Percentiles rank a stretch among this genome's conserved stretches.
Conservation (phyloP, 352 stramenopile genomes). For the Phytophthora agathidicida region DNA sequence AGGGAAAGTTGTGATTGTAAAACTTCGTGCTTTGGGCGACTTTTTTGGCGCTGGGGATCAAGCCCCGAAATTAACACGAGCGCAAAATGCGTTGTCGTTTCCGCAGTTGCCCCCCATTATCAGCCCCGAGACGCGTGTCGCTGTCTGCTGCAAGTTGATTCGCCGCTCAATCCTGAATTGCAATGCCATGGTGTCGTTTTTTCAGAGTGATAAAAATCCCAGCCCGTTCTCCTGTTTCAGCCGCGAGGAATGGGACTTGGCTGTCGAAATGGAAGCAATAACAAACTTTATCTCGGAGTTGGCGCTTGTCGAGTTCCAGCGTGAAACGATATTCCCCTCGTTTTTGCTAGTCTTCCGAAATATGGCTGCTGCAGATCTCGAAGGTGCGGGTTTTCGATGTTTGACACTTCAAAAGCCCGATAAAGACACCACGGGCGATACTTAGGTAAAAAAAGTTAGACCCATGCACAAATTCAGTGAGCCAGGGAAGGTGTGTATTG, state of each 20-base stretch:
- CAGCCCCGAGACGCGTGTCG: neutral
- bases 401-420: too few species aligned
- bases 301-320: slow-evolving; percentile 1
- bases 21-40: slow-evolving; percentile 1
- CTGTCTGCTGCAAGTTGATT: neutral
- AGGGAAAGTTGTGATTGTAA: neutral
- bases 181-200: neutral
- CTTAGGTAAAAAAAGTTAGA: too few species aligned
- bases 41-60: neutral
- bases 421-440: too few species aligned
- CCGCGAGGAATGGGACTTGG: neutral
- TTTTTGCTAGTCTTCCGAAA: slow-evolving; percentile 7
- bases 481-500: neutral
- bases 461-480: neutral
- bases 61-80: neutral
- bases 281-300: slow-evolving; percentile 4
- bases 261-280: slow-evolving; percentile 1
- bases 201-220: neutral
- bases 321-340: neutral
- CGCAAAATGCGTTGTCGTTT: neutral
- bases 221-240: neutral
- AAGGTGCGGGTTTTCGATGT: neutral
- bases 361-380: neutral
- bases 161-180: neutral
- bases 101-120: neutral